Evolutionary conservation across 2,329 filamentous ascomycete species (phyloP).

Genomic region (Alternaria ethzedia): DNA sequence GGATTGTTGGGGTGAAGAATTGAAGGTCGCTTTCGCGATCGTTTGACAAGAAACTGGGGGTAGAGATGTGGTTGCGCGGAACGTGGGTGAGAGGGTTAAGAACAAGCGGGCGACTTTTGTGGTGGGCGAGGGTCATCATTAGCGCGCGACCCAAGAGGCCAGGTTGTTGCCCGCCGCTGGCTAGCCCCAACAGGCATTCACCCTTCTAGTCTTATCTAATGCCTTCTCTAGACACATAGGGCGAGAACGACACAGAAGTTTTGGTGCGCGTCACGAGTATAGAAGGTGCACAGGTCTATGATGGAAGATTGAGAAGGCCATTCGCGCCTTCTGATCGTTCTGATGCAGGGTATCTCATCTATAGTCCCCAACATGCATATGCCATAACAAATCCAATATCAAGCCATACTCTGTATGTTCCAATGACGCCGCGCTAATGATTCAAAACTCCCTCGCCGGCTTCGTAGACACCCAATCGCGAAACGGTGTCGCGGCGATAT

Average conservation of each 20-base stretch:
- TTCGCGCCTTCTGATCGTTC: background rate
- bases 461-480: background rate
- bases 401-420: slow-evolving; percentile 10
- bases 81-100: slow-evolving; percentile 17
- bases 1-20: background rate
- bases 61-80: slow-evolving; percentile 16
- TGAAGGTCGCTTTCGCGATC: background rate
- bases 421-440: slow-evolving; percentile 34
- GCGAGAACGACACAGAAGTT: background rate
- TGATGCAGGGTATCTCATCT: slow-evolving; percentile 34
- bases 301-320: background rate
- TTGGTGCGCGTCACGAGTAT: background rate
- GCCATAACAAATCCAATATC: background rate
- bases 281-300: background rate
- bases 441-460: slow-evolving; percentile 8
- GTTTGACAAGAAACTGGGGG: background rate
- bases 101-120: slow-evolving; percentile 28
- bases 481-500: background rate
- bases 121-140: slow-evolving; percentile 24
- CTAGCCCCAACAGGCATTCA: slow-evolving; percentile 27
- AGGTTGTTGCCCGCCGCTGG: slow-evolving; percentile 26
- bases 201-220: slow-evolving; percentile 34
- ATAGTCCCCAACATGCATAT: slow-evolving; percentile 14
- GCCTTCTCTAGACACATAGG: slow-evolving; percentile 35
- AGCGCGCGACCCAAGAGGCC: slow-evolving; percentile 35